Evolutionary conservation across 192 early-diverging fungal species (phyloP), one percentile per base, ranked within the genome.

Genomic region (Rhizophagus clarus): DNA sequence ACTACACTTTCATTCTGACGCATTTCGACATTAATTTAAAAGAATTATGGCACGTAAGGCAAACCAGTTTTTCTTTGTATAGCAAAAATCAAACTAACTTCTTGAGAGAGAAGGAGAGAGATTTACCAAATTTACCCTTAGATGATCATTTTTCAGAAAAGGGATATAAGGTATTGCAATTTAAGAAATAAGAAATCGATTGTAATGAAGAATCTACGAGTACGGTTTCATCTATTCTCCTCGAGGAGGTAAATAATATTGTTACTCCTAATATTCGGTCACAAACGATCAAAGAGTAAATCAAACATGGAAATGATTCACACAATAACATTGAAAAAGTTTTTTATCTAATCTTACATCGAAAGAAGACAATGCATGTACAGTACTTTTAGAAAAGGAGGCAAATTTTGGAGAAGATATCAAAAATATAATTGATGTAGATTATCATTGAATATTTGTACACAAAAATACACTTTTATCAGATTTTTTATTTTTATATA

Each of bases 41-140:
- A 78, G 71, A n/a, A 84, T 87, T 24, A 77, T 61, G 40, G 80
- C 83, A 20, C 71, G 79, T 22, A 79, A 75, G 14, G 81, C 83
- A 8, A 84, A 85, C n/a, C 81, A 47, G 84, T 87, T 28, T 64
- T 72, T 15, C 31, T 87, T 17, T 85, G 76, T 78, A n/a, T 42
- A 37, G 76, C 72, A n/a, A 83, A 81, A 40, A 40, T 74, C 77
- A 42, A 72, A 82, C 61, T 87, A 20, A 74, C 15, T n/a, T 81
- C 83, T 47, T 87, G 84, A n/a, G n/a, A n/a, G n/a, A n/a, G n/a
- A n/a, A n/a, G n/a, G 86, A 82, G 78, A 68, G 74, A 29, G 4
- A 15, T 79, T 20, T 79, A 77, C 17, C 84, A 85, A 77, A 76
- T 74, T 24, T 87, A 84, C 79, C 64, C 79, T 61, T 83, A 85